phyloP scores from a whole-genome alignment of 83 land plant genomes.

The Thuja plicata region DNA sequence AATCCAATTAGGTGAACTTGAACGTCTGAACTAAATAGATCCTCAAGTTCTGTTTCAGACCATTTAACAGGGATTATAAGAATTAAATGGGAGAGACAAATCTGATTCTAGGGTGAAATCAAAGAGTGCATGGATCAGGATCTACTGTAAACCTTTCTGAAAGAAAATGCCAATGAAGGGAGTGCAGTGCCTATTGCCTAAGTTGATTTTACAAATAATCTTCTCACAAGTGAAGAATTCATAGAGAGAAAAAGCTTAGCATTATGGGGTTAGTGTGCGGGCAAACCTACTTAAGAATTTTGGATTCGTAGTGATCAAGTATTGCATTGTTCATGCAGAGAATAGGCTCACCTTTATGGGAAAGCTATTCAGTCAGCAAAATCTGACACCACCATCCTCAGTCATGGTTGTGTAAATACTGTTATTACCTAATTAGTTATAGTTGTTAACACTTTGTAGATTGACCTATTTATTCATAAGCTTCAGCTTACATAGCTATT shows the following conservation, averaged over 20 bases:
- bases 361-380: neutral
- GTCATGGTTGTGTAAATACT: neutral
- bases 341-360: neutral
- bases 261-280: neutral
- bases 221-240: neutral
- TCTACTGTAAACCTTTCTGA: neutral
- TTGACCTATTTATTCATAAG: too few species aligned
- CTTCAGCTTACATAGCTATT: too few species aligned
- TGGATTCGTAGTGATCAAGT: neutral
- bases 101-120: neutral
- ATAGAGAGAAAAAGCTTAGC: neutral
- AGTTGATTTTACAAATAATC: neutral
- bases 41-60: neutral
- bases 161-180: neutral
- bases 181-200: neutral
- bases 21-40: neutral
- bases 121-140: neutral
- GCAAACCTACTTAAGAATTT: neutral
- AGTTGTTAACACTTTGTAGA: too few species aligned
- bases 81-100: neutral
- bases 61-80: neutral
- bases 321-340: neutral
- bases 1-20: neutral
- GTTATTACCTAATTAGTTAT: too few species aligned
- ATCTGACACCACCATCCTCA: neutral